A percentile compares a stretch with the other conserved stretches of the same genome.
These are phyloP conservation scores for Trypanosoma rangeli DNA, from an alignment of 208 protist genomes.

Conservation along the genomic window DNA sequence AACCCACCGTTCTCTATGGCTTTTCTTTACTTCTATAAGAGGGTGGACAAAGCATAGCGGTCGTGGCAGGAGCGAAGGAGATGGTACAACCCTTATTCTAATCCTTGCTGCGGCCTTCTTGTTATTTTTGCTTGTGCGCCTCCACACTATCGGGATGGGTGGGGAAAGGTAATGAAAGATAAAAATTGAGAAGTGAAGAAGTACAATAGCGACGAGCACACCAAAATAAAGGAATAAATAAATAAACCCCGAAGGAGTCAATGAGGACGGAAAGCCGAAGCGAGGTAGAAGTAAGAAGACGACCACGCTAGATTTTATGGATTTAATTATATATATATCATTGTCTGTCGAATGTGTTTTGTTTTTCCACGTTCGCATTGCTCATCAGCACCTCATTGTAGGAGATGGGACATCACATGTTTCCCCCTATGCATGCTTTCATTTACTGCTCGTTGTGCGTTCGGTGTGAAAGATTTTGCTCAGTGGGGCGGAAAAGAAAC, in stretches of 20 bases:
- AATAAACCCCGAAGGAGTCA: not conserved
- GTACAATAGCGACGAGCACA: not conserved
- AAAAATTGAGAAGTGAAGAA: not conserved
- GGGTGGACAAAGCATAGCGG: conserved; percentile 21
- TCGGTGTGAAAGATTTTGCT: not conserved
- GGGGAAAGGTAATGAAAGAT: no score
- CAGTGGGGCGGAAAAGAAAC: not conserved
- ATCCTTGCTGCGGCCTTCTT: not conserved
- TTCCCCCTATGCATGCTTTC: not conserved
- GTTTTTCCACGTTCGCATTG: not conserved
- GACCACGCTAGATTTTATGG: not conserved
- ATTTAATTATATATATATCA: not conserved
- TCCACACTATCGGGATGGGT: not conserved
- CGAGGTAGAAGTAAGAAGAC: not conserved
- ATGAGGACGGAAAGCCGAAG: not conserved
- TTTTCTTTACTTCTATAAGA: conserved; percentile 92
- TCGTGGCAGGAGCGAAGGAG: not conserved
- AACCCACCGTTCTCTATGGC: conserved; percentile 91
- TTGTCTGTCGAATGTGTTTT: no score
- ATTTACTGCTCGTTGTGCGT: not conserved
- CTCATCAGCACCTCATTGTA: not conserved
- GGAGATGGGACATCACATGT: not conserved
- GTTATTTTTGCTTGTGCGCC: not conserved
- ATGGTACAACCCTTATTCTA: not conserved
- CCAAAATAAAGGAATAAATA: no score